A percentile compares a stretch with the other conserved stretches of the same genome.
phyloP scores from a whole-genome alignment of 1,139 yeast genomes.

The Suhomyces terraborum region DNA sequence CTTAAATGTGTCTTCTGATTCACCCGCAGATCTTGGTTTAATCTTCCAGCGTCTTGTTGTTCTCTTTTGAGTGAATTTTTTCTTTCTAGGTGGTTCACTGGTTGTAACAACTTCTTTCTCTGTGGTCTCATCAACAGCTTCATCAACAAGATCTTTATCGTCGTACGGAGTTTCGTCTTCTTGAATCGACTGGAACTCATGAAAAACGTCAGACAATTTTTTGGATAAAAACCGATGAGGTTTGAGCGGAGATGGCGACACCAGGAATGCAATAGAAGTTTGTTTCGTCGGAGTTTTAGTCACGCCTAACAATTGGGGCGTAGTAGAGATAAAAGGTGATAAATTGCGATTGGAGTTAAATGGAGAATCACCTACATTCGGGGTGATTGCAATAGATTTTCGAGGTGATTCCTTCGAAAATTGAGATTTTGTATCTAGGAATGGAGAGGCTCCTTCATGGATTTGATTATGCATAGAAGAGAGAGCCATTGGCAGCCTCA shows the following conservation, averaged over 20 bases:
- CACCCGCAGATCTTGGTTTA: slow-evolving; percentile 40
- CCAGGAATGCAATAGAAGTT: slow-evolving; percentile 29
- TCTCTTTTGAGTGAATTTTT: slow-evolving; percentile 57
- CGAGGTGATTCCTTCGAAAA: neutral
- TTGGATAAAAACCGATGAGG: slow-evolving; percentile 39
- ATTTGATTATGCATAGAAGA: neutral
- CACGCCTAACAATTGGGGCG: neutral
- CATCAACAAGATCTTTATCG: slow-evolving; percentile 17
- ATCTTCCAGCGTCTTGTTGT: slow-evolving; percentile 63
- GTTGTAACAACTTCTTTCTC: slow-evolving; percentile 12
- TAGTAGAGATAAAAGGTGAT: slow-evolving; percentile 1
- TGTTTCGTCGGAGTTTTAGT: slow-evolving; percentile 15
- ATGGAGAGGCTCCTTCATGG: neutral
- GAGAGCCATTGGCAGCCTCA: neutral
- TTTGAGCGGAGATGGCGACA: slow-evolving; percentile 51
- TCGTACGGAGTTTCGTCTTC: slow-evolving; percentile 19
- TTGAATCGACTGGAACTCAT: slow-evolving; percentile 30
- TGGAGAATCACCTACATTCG: slow-evolving; percentile 4
- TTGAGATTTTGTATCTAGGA: neutral
- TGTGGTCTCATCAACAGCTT: slow-evolving; percentile 21
- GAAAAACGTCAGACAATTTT: slow-evolving; percentile 34
- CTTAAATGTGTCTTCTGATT: slow-evolving; percentile 29
- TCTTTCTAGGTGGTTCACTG: slow-evolving; percentile 23
- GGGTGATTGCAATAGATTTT: neutral
- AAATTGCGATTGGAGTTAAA: neutral